Conservation (phyloP, 352 stramenopile genomes). For the Phytophthora pisi region DNA sequence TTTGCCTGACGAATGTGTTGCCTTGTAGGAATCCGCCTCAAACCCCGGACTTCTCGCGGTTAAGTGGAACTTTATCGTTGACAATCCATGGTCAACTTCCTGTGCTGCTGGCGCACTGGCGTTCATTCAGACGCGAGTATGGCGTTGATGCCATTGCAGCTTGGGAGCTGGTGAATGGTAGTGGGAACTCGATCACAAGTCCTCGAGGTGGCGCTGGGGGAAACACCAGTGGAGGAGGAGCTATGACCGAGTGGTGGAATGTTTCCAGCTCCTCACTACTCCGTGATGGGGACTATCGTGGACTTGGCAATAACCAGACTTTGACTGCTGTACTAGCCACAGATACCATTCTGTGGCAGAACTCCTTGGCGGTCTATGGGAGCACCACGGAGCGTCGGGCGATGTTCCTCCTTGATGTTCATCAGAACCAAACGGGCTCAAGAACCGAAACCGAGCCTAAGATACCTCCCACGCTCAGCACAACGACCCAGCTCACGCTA, state of each 20-base stretch:
- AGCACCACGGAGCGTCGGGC: slow-evolving; percentile 26
- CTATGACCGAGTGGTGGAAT: slow-evolving; percentile 32
- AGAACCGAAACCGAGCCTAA: slow-evolving; percentile 16
- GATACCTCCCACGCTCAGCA: slow-evolving; percentile 23
- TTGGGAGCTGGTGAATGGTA: slow-evolving; percentile 31
- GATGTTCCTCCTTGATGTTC: slow-evolving; percentile 32
- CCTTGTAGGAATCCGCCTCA: slow-evolving; percentile 45
- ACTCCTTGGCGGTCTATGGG: slow-evolving; percentile 35
- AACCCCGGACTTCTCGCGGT: slow-evolving; percentile 55
- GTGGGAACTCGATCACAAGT: slow-evolving; percentile 28
- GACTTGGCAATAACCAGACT: neutral
- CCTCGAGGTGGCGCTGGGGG: slow-evolving; percentile 30
- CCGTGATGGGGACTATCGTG: neutral
- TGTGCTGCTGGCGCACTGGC: slow-evolving; percentile 58
- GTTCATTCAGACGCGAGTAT: slow-evolving; percentile 21
- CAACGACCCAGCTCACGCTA: slow-evolving; percentile 51
- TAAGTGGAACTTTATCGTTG: slow-evolving; percentile 52
- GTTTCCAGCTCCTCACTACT: slow-evolving; percentile 24
- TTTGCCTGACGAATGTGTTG: neutral
- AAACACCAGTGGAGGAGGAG: slow-evolving; percentile 33
- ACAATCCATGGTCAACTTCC: slow-evolving; percentile 48
- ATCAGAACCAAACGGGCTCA: slow-evolving; percentile 6
- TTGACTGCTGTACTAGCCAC: slow-evolving; percentile 21
- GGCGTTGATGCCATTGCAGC: slow-evolving; percentile 28
- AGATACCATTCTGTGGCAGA: slow-evolving; percentile 29